A percentile compares a stretch with the other conserved stretches of the same genome.
phyloP scores from a whole-genome alignment of 306 rosid species.

The Astragalus glycyphyllos region DNA sequence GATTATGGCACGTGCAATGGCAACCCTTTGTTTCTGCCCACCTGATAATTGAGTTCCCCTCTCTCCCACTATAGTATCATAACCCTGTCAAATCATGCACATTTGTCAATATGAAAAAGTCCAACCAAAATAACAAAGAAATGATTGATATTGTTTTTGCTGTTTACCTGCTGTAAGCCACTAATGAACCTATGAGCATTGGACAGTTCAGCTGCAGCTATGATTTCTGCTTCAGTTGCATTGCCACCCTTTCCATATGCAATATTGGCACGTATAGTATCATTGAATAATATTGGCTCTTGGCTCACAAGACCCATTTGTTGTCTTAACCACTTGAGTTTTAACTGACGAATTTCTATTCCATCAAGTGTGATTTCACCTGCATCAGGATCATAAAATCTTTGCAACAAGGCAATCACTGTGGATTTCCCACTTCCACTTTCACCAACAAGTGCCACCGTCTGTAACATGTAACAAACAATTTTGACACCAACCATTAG shows the following conservation, averaged over 20 bases:
- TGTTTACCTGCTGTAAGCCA: constrained; percentile 66
- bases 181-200: constrained; percentile 89
- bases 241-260: constrained; percentile 82
- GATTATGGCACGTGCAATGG: constrained; percentile 82
- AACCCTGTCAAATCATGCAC: constrained; percentile 58
- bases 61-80: constrained; percentile 83
- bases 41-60: constrained; percentile 86
- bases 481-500: background rate
- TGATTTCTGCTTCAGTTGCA: constrained; percentile 80
- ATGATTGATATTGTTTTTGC: background rate
- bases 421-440: constrained; percentile 97
- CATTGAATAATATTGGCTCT: constrained; percentile 83
- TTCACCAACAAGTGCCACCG: constrained; percentile 89
- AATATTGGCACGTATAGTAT: constrained; percentile 80
- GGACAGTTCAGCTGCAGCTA: constrained; percentile 73
- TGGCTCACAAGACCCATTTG: constrained; percentile 93
- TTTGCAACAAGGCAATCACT: constrained; percentile 72
- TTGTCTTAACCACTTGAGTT: constrained; percentile 90
- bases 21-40: constrained; percentile 86
- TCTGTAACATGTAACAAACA: constrained; percentile 49
- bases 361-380: constrained; percentile 83
- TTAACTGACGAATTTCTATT: constrained; percentile 56
- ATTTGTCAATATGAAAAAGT: background rate
- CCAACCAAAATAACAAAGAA: background rate
- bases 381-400: constrained; percentile 89